phyloP scores from a whole-genome alignment of 352 stramenopile genomes.

The Phytophthora colocasiae region DNA sequence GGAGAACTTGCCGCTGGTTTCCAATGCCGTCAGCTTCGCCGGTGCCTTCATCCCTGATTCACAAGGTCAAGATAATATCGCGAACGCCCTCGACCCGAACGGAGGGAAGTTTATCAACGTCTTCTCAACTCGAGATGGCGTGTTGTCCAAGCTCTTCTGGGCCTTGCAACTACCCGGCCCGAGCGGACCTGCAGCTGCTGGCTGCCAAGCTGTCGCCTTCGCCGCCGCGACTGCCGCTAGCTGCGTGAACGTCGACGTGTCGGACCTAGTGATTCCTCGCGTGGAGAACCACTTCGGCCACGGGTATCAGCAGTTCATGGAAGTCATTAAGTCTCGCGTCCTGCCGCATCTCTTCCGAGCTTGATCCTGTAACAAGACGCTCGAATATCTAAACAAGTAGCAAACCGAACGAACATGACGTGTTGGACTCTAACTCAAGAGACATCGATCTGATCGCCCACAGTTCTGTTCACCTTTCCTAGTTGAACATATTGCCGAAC shows the following conservation, averaged over 20 bases:
- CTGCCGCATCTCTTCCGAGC: constrained; percentile 45
- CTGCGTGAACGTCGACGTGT: constrained; percentile 74
- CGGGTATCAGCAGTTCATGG: constrained; percentile 80
- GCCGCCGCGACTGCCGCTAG: constrained; percentile 17
- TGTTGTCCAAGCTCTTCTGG: constrained; percentile 83
- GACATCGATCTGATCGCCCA: too few species aligned
- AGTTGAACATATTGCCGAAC: constrained; percentile 85
- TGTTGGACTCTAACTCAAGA: neutral
- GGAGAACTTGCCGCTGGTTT: constrained; percentile 34
- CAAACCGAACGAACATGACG: too few species aligned
- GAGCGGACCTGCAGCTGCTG: constrained; percentile 53
- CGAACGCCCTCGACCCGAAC: constrained; percentile 39
- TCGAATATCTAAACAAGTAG: constrained; percentile 1
- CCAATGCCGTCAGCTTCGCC: constrained; percentile 74
- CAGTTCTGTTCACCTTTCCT: constrained; percentile 17
- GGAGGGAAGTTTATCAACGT: constrained; percentile 79
- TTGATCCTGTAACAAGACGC: neutral
- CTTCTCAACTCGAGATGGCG: constrained; percentile 74
- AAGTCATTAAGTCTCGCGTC: constrained; percentile 57
- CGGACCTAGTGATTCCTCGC: constrained; percentile 61
- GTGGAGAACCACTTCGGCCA: constrained; percentile 83
- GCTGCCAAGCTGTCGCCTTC: constrained; percentile 53
- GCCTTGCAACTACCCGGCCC: constrained; percentile 55
- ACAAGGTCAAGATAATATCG: constrained; percentile 46
- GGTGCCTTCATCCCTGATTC: constrained; percentile 65